These are phyloP conservation scores for Ogataea salicorniae DNA, from an alignment of 805 yeast species.

Conservation along the genomic window DNA sequence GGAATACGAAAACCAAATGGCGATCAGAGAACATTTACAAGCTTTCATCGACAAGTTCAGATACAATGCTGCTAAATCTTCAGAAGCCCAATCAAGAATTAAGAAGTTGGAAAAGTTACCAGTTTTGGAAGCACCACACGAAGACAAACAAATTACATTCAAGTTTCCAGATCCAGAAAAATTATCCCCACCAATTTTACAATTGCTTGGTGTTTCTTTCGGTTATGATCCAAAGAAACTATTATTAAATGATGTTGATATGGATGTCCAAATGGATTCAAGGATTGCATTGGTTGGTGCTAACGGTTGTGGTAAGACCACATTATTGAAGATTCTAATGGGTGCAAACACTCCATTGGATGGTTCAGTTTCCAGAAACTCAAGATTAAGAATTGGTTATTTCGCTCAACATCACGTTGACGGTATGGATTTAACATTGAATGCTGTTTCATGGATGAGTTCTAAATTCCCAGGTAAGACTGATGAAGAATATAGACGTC, in stretches of 20 bases:
- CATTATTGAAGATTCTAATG: constrained; percentile 80
- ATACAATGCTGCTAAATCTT: constrained; percentile 95
- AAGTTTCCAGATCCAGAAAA: constrained; percentile 94
- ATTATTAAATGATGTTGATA: constrained; percentile 69
- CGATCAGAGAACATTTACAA: constrained; percentile 88
- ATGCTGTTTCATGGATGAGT: constrained; percentile 95
- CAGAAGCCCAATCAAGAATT: constrained; percentile 97
- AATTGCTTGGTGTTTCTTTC: constrained; percentile 78
- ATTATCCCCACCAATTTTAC: constrained; percentile 89
- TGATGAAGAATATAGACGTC: constrained; percentile 96
- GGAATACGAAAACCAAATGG: constrained; percentile 98
- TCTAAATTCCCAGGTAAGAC: constrained; percentile 84
- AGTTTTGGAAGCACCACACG: constrained; percentile 87
- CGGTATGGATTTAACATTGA: constrained; percentile 80
- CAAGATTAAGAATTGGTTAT: constrained; percentile 88
- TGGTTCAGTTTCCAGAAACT: constrained; percentile 78
- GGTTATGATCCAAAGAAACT: constrained; percentile 69
- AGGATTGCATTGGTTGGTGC: constrained; percentile 98
- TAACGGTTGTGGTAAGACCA: constrained; percentile 98
- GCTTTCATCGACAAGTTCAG: constrained; percentile 92
- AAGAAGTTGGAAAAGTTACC: constrained; percentile 95
- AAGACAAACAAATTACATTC: constrained; percentile 78
- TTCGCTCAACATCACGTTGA: constrained; percentile 99
- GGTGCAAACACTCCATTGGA: constrained; percentile 66
- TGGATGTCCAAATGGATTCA: constrained; percentile 89